Evolutionary conservation across 306 rosid species (phyloP).

Genomic region (Arachis hypogaea): DNA sequence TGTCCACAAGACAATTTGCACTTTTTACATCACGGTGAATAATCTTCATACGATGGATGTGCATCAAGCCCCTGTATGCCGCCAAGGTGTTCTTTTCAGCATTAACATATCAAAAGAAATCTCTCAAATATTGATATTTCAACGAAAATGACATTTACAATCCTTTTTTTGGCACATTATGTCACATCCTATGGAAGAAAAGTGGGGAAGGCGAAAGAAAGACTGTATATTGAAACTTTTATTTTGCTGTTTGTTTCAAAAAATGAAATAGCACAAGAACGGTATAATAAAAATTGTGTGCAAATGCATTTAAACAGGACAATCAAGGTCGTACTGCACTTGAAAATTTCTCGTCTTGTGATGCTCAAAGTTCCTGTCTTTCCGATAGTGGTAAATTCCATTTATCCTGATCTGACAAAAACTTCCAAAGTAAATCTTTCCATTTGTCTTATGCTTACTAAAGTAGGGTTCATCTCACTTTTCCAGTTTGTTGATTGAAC

Average conservation of each 20-base stretch:
- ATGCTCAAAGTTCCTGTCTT: neutral
- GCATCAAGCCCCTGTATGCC: slow-evolving; percentile 87
- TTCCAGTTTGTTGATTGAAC: neutral
- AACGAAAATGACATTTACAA: neutral
- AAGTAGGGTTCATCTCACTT: neutral
- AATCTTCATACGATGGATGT: slow-evolving; percentile 95
- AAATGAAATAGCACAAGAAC: neutral
- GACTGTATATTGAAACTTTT: neutral
- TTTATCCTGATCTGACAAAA: slow-evolving; percentile 15
- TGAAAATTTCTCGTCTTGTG: slow-evolving; percentile 1
- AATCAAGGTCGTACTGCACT: slow-evolving; percentile 8
- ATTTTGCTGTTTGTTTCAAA: neutral
- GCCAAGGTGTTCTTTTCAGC: slow-evolving; percentile 37
- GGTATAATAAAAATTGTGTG: neutral
- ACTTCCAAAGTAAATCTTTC: neutral
- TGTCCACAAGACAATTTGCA: slow-evolving; percentile 95
- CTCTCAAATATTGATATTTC: slow-evolving; percentile 9
- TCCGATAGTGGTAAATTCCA: slow-evolving; percentile 14
- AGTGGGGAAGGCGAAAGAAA: no score
- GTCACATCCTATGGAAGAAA: neutral
- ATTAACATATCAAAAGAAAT: slow-evolving; percentile 30
- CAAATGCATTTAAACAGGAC: neutral
- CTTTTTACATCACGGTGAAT: slow-evolving; percentile 95
- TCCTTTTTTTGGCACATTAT: neutral
- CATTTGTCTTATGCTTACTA: neutral